phyloP scores from a whole-genome alignment of 495 filamentous ascomycete genomes.

The Darksidea phi region DNA sequence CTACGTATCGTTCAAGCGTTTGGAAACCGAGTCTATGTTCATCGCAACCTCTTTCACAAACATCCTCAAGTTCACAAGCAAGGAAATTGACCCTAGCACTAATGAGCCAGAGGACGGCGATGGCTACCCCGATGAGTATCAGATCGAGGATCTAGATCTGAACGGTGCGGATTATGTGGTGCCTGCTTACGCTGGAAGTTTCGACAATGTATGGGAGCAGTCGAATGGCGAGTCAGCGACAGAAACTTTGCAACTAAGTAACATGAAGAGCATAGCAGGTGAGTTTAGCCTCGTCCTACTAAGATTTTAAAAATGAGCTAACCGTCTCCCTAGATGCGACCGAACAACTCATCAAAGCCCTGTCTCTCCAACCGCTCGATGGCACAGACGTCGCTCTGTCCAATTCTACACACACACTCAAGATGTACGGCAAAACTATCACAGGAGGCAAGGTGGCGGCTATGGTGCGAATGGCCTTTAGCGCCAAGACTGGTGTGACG shows the following conservation, averaged over 20 bases:
- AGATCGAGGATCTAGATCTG: constrained; percentile 91
- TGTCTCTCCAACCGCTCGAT: constrained; percentile 91
- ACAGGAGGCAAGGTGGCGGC: constrained; percentile 85
- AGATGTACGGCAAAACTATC: constrained; percentile 94
- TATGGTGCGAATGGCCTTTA: constrained; percentile 89
- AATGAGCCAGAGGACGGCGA: constrained; percentile 81
- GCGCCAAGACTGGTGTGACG: constrained; percentile 85
- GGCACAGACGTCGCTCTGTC: constrained; percentile 86
- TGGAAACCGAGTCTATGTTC: constrained; percentile 66
- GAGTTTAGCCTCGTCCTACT: constrained; percentile 42
- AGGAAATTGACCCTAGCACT: constrained; percentile 95
- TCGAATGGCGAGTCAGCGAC: constrained; percentile 85
- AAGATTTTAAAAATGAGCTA: constrained; percentile 42
- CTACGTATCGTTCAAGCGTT: constrained; percentile 91
- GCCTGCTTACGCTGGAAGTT: constrained; percentile 89
- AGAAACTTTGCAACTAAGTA: constrained; percentile 87
- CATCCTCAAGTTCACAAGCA: constrained; percentile 91
- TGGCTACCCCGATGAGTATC: constrained; percentile 96
- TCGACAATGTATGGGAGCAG: constrained; percentile 96
- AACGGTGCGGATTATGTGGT: constrained; percentile 89
- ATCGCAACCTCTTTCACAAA: constrained; percentile 83
- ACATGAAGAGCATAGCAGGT: constrained; percentile 91
- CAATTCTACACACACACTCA: constrained; percentile 87
- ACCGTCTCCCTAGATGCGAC: constrained; percentile 74
- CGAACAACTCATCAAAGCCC: constrained; percentile 78